Conservation (phyloP, 352 stramenopile species). For the Phytophthora cactorum region DNA sequence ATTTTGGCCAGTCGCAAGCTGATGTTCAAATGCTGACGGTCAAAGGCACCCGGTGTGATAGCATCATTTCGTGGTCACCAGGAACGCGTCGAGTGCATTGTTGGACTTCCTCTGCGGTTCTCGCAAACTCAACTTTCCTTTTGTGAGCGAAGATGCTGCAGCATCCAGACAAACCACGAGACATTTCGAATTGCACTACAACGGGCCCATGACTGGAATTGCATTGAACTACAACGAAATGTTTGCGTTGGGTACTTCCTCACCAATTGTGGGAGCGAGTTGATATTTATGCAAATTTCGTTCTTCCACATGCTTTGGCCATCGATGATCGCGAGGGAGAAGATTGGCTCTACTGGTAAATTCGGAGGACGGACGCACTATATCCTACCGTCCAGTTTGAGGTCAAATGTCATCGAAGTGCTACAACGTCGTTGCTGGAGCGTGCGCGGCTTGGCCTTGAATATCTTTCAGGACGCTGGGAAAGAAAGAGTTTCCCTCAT, state of each 20-base stretch:
- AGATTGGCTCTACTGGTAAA: conserved; percentile 78
- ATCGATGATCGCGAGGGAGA: conserved; percentile 41
- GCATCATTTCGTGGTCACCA: conserved; percentile 46
- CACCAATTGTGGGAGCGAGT: conserved; percentile 61
- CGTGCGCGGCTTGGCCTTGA: conserved; percentile 53
- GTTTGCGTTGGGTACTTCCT: conserved; percentile 46
- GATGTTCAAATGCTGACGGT: conserved; percentile 51
- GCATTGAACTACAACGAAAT: conserved; percentile 59
- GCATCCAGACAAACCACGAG: conserved; percentile 55
- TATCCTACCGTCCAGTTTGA: conserved; percentile 73
- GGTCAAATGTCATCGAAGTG: conserved; percentile 45
- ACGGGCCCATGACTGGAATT: conserved; percentile 54
- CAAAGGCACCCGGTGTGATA: conserved; percentile 49
- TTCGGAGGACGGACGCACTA: conserved; percentile 57
- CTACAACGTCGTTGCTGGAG: conserved; percentile 56
- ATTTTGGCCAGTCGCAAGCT: conserved; percentile 47
- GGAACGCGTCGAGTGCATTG: conserved; percentile 64
- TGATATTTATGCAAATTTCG: conserved; percentile 37
- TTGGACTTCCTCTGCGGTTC: conserved; percentile 47
- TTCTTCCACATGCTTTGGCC: conserved; percentile 57
- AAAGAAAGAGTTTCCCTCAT: conserved; percentile 39
- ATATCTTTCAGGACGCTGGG: neutral
- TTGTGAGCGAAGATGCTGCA: conserved; percentile 45
- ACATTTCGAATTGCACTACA: no score
- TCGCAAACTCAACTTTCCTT: conserved; percentile 12